Base-by-base conservation (phyloP, 371 early-diverging fungal species). In the Mucor indicus region DNA sequence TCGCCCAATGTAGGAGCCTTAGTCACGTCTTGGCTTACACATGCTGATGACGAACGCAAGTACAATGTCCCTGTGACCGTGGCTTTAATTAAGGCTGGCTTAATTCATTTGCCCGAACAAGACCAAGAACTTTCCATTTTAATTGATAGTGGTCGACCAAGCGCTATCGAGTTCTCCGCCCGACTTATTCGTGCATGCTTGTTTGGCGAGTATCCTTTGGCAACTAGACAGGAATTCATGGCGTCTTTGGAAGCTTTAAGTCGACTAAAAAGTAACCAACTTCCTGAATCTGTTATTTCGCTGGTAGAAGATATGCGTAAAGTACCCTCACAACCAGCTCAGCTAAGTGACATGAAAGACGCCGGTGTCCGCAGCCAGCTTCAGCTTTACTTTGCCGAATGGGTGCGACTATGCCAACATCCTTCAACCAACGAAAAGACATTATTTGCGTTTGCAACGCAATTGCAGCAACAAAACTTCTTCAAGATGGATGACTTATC, bases 11-110 rank as follows among this genome's bases (percentile, higher is more conserved):
- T 90, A 1, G 83, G 79, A 13, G 80, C 84, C 40, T 89, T 96
- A 62, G 88, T 97, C 33, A 85, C 79, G 3, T 75, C 81, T 9
- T 97, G 96, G 97, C 67, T 98, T 9, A 77, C 92, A 15, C 94
- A 90, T 64, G 81, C 90, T 2, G 93, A 93, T 35, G 96, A 97
- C 56, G 95, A 95, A 57, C 89, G 92, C 51, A 93, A 95, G 61
- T 87, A 82, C 62, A 86, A 89, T 56, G 91, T 94, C 4, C 81
- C 85, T 2, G 90, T 90, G 1, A 87, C 91, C 2, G 72, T 86
- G 11, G 81, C 90, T 3, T 66, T 98, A 44, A 80, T 96, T 49
- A 82, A 83, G 49, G 84, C 85, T 2, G 81, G 86, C 0, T 61
- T 98, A 38, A 69, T 98, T 25, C 72, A 76, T 44, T 42, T 88